Base-by-base conservation (phyloP, 1,139 yeast genomes). In the Trichomonascaceae sp. region DNA sequence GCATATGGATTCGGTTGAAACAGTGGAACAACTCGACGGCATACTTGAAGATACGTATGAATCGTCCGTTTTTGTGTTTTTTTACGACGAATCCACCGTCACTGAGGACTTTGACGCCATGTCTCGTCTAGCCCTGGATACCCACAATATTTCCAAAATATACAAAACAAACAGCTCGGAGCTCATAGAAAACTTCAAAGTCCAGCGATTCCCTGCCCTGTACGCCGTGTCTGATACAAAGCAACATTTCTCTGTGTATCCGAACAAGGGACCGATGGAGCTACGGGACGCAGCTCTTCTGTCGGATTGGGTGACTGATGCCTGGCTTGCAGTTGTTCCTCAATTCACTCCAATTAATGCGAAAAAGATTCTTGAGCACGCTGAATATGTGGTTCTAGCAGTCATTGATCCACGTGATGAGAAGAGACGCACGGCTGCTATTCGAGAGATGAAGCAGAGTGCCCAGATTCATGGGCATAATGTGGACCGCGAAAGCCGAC, bases 61-160 rank as follows among this genome's bases (percentile, higher is more conserved):
- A 39, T 50, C 56, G n/a, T 59, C 61, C 0, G 60, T 69, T 1
- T 70, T 71, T 56, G 59, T 74, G 22, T 74, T 70, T 56, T 64
- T 74, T 45, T 71, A 73, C 56, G 76, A 74, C 56, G 65, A 65
- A 44, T 62, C 68, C 9, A 69, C 74, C 5, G 66, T 68, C 45
- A 20, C 51, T 18, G 78, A 74, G 55, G 77, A 74, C 55, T 73
- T 73, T 61, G 70, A 67, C 45, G 73, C 75, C 2, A 60, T 73
- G 47, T 63, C 65, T 50, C 63, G 66, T 45, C 62, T 72, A 15
- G 66, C 73, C 0, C 58, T 70, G 24, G 61, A 63, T 19, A 62
- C 71, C 17, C 63, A 70, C 17, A 72, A 68, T 15, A 68, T 68
- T 47, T 72, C 70, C 10, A 66, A 68, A 13, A 61, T 70, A 43